Evolutionary conservation across 2,329 filamentous ascomycete genomes (phyloP), one percentile per base, ranked within the genome.

Genomic region (Nothophoma quercina): DNA sequence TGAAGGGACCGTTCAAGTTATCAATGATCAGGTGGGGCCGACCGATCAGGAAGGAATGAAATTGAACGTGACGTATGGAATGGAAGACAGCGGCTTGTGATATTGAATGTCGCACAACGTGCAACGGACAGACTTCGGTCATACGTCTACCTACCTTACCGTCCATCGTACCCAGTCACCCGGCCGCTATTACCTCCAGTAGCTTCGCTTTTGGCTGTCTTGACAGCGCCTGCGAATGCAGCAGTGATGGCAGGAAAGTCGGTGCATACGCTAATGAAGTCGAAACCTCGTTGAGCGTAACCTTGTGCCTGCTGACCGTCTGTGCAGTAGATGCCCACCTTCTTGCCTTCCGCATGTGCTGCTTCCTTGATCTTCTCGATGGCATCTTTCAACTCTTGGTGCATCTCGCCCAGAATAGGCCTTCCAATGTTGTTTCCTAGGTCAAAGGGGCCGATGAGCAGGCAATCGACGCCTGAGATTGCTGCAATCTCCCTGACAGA

Each of bases 391-490:
- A 85, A 63, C 55, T 84, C 79, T 2, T 76, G 75, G 35, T 79
- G 76, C 69, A 83, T 81, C 3, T 75, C 74, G 2, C 73, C 71
- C 2, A 81, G 54, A 12, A 84, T 80, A 0, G 82, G 81, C 46
- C 80, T 75, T 3, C 82, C 82, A 41, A 85, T 83, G 44, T 81
- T 83, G 62, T 84, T 85, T 18, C 83, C 83, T 1, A 84, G 70
- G 68, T 84, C 82, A 67, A 80, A 83, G 2, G 82, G 82, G 0
- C 82, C 82, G 44, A 84, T 77, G 21, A 84, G 75, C 5, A 84
- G 67, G 19, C 81, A 78, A 52, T 84, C 81, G 7, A 84, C 77
- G 2, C 82, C 82, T 2, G 78, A 76, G 3, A 83, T 73, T 8
- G 77, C 76, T 9, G 82, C 81, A 47, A 84, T 84, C 45, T 78